Conservation (phyloP, 2,329 filamentous ascomycete species). For the Calonectria ilicicola region DNA sequence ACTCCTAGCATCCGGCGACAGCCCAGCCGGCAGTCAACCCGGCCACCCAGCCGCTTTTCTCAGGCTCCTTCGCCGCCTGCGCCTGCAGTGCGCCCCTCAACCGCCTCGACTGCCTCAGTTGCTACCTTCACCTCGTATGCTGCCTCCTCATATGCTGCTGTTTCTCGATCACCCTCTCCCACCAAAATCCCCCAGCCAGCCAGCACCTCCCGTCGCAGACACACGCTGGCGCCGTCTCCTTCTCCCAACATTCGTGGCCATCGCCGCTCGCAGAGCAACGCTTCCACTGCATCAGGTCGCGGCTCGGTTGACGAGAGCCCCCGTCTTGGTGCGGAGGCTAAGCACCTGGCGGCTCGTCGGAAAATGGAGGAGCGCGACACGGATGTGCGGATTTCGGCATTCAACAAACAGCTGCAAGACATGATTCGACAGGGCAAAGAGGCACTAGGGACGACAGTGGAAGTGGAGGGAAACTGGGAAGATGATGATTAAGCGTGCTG, state of each 20-base stretch:
- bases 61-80: slow-evolving; percentile 41
- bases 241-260: slow-evolving; percentile 43
- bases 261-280: slow-evolving; percentile 59
- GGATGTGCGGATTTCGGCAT: slow-evolving; percentile 81
- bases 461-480: slow-evolving; percentile 64
- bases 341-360: slow-evolving; percentile 78
- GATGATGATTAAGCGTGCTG: slow-evolving; percentile 49
- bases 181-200: slow-evolving; percentile 56
- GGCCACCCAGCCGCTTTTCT: slow-evolving; percentile 58
- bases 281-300: slow-evolving; percentile 55
- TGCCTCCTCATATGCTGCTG: slow-evolving; percentile 34
- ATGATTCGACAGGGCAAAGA: slow-evolving; percentile 93
- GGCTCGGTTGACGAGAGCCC: slow-evolving; percentile 54
- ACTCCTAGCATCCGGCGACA: slow-evolving; percentile 38
- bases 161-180: slow-evolving; percentile 50
- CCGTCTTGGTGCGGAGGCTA: slow-evolving; percentile 74
- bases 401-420: slow-evolving; percentile 83
- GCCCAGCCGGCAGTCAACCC: slow-evolving; percentile 32
- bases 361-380: slow-evolving; percentile 80
- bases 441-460: slow-evolving; percentile 81
- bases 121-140: slow-evolving; percentile 34
- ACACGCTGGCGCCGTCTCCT: slow-evolving; percentile 22
- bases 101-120: slow-evolving; percentile 47
- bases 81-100: slow-evolving; percentile 29
- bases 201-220: slow-evolving; percentile 20